Percentiles rank a stretch among this genome's conserved stretches.
phyloP scores from a whole-genome alignment of 139 green algal genomes.

The Chlorokybus atmophyticus region DNA sequence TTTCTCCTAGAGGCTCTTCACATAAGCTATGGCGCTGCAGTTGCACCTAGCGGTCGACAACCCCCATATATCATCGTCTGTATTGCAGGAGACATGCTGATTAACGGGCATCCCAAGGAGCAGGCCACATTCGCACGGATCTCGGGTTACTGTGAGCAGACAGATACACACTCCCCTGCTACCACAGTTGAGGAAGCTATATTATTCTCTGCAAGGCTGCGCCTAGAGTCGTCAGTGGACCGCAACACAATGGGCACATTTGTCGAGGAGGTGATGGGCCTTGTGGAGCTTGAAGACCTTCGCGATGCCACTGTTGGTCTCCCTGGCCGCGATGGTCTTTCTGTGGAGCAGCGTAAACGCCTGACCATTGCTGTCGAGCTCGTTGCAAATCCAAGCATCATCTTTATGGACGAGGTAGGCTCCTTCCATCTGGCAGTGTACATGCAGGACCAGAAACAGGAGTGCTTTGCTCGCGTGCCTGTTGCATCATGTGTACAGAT shows the following conservation, averaged over 20 bases:
- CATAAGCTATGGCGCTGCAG: too few relatives aligned
- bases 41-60: too few relatives aligned
- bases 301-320: constrained; percentile 36
- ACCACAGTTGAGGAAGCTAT: constrained; percentile 49
- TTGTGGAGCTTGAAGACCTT: constrained; percentile 53
- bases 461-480: too few relatives aligned
- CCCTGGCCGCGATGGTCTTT: constrained; percentile 5
- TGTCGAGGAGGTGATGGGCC: constrained; percentile 53
- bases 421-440: too few relatives aligned
- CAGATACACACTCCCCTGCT: constrained; percentile 21
- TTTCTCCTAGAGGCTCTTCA: too few relatives aligned
- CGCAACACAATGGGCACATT: constrained; percentile 14
- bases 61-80: too few relatives aligned
- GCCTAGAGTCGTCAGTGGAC: constrained; percentile 29
- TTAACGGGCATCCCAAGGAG: constrained; percentile 45
- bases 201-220: constrained; percentile 46
- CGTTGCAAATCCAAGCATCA: constrained; percentile 46
- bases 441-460: too few relatives aligned
- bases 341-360: constrained; percentile 76
- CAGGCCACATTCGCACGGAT: constrained; percentile 43
- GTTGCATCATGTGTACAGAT: too few relatives aligned
- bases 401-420: constrained; percentile 44
- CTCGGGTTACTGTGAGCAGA: constrained; percentile 35
- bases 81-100: constrained; percentile 40
- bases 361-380: constrained; percentile 84